Evolutionary conservation across 805 yeast species (phyloP).

Genomic region (Hanseniaspora pseudoguilliermondii): DNA sequence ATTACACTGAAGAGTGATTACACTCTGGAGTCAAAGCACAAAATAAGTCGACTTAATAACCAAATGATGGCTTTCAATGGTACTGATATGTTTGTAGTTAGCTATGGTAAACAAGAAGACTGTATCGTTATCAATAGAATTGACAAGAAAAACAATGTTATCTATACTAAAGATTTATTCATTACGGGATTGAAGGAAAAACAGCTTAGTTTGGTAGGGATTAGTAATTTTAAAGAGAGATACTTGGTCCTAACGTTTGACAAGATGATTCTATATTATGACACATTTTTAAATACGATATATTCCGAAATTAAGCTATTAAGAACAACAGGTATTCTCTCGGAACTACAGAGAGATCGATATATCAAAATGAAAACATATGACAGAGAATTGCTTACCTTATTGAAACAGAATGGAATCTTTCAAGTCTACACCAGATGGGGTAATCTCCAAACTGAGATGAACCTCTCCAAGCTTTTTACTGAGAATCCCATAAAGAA

Average conservation of each 20-base stretch:
- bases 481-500: constrained; percentile 14
- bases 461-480: constrained; percentile 18
- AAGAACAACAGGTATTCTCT: constrained; percentile 3
- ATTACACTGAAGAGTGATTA: constrained; percentile 20
- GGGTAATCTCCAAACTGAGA: constrained; percentile 19
- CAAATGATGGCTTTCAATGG: constrained; percentile 16
- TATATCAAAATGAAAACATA: constrained; percentile 16
- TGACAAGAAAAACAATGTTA: constrained; percentile 15
- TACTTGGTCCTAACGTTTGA: constrained; percentile 17
- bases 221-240: constrained; percentile 14
- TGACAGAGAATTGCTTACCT: constrained; percentile 16
- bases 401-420: constrained; percentile 20
- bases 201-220: constrained; percentile 11
- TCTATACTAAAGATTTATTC: constrained; percentile 14
- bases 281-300: constrained; percentile 15
- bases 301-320: constrained; percentile 4
- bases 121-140: constrained; percentile 15
- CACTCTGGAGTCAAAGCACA: constrained; percentile 20
- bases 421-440: constrained; percentile 20
- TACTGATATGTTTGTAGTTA: constrained; percentile 18
- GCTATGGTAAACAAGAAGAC: not conserved
- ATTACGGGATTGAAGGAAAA: not conserved
- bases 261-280: constrained; percentile 17
- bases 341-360: constrained; percentile 3
- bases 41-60: constrained; percentile 20